These are phyloP conservation scores for Tephrocybe sp. DNA, from an alignment of 768 basidiomycete genomes.

Conservation along the genomic window DNA sequence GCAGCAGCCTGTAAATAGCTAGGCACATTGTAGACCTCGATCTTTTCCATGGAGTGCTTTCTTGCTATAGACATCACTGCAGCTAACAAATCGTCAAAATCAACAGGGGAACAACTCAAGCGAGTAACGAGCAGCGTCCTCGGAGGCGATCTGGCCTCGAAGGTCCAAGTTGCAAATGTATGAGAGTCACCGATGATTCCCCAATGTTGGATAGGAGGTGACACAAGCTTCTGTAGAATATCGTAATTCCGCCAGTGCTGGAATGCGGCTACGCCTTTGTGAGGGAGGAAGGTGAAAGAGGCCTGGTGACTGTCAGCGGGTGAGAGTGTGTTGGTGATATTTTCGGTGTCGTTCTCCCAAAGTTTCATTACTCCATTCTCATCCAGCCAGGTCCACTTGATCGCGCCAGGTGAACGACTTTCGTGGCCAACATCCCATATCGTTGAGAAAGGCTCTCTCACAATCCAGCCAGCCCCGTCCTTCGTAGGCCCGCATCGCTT, in stretches of 20 bases:
- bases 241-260: slow-evolving; percentile 33
- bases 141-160: slow-evolving; percentile 33
- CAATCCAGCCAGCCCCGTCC: slow-evolving; percentile 43
- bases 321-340: slow-evolving; percentile 19
- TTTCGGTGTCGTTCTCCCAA: slow-evolving; percentile 40
- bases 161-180: slow-evolving; percentile 44
- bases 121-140: slow-evolving; percentile 45
- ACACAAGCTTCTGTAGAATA: slow-evolving; percentile 17
- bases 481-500: slow-evolving; percentile 34
- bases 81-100: slow-evolving; percentile 36
- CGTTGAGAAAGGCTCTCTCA: slow-evolving; percentile 35
- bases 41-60: slow-evolving; percentile 29
- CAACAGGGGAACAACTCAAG: slow-evolving; percentile 28
- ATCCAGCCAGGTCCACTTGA: slow-evolving; percentile 34
- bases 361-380: slow-evolving; percentile 33
- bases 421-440: slow-evolving; percentile 34
- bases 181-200: slow-evolving; percentile 24
- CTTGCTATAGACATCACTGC: slow-evolving; percentile 35
- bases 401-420: neutral
- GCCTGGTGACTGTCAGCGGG: slow-evolving; percentile 1
- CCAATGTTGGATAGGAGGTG: slow-evolving; percentile 25
- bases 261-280: slow-evolving; percentile 48
- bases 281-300: slow-evolving; percentile 43
- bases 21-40: slow-evolving; percentile 53
- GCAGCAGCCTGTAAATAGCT: slow-evolving; percentile 28